Evolutionary conservation across 2,329 filamentous ascomycete genomes (phyloP).

Genomic region (Ilyonectria robusta): DNA sequence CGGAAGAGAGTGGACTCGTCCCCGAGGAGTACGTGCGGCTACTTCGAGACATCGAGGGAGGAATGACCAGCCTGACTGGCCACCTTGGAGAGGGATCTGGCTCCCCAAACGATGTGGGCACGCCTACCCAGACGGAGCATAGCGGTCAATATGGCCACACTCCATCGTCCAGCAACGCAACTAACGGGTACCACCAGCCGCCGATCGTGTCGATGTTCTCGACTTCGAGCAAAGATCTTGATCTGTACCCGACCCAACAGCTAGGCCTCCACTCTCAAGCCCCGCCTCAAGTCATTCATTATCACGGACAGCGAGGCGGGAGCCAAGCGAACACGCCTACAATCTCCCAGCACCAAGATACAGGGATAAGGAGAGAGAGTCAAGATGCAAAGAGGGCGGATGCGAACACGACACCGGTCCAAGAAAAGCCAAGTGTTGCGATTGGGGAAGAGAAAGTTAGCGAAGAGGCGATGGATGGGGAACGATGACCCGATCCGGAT

Average conservation of each 20-base stretch:
- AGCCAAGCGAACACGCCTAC: slow-evolving; percentile 78
- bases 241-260: slow-evolving; percentile 77
- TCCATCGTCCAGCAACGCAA: slow-evolving; percentile 60
- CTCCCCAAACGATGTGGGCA: slow-evolving; percentile 70
- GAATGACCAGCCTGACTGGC: slow-evolving; percentile 80
- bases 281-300: slow-evolving; percentile 77
- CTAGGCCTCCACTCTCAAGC: slow-evolving; percentile 73
- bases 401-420: slow-evolving; percentile 52
- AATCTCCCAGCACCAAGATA: slow-evolving; percentile 65
- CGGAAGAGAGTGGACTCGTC: slow-evolving; percentile 92
- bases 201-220: slow-evolving; percentile 79
- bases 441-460: slow-evolving; percentile 31
- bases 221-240: slow-evolving; percentile 78
- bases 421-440: slow-evolving; percentile 51
- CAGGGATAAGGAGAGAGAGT: slow-evolving; percentile 63
- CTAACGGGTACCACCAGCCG: slow-evolving; percentile 78
- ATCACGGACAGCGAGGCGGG: slow-evolving; percentile 77
- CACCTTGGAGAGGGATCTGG: slow-evolving; percentile 68
- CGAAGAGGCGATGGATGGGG: slow-evolving; percentile 41
- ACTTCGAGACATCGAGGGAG: slow-evolving; percentile 92
- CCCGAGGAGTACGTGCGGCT: slow-evolving; percentile 97
- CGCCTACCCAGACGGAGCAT: slow-evolving; percentile 74
- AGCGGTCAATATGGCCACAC: slow-evolving; percentile 61
- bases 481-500: slow-evolving; percentile 45
- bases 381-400: slow-evolving; percentile 62